A percentile compares a stretch with the other conserved stretches of the same genome.
Evolutionary conservation across 257 asterid genomes (phyloP).

Genomic region (Fraxinus anomala): DNA sequence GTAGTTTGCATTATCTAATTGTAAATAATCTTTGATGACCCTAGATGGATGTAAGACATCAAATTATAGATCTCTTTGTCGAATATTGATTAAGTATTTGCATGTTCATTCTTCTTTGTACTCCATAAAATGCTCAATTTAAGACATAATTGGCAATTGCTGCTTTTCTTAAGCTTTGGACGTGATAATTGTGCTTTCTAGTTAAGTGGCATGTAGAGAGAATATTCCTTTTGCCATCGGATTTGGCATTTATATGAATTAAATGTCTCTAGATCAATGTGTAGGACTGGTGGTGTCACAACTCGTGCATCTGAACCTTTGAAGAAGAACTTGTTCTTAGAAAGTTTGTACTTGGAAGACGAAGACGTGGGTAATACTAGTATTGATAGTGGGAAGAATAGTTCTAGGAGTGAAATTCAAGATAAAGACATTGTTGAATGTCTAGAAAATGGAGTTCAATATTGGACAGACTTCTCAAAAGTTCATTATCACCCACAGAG

Average conservation of each 20-base stretch:
- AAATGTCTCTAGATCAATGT: constrained; percentile 40
- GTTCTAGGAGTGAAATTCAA: constrained; percentile 53
- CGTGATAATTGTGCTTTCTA: neutral
- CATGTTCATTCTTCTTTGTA: neutral
- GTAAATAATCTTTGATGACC: neutral
- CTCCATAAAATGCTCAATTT: constrained; percentile 7
- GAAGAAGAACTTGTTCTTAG: constrained; percentile 79
- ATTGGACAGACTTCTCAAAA: constrained; percentile 96
- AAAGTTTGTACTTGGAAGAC: constrained; percentile 66
- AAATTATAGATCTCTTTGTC: constrained; percentile 1
- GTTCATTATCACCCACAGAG: constrained; percentile 93
- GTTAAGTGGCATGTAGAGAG: constrained; percentile 14
- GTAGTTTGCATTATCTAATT: neutral
- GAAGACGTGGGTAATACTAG: constrained; percentile 29
- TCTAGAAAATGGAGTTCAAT: constrained; percentile 72
- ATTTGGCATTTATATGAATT: constrained; percentile 29
- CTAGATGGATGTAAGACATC: constrained; percentile 10
- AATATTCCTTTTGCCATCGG: neutral
- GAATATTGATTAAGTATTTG: neutral
- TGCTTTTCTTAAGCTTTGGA: constrained; percentile 13
- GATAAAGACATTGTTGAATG: constrained; percentile 72
- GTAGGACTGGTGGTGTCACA: constrained; percentile 81
- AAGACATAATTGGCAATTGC: neutral
- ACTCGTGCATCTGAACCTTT: constrained; percentile 66
- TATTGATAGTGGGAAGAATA: constrained; percentile 31